Percentiles rank a stretch among this genome's conserved stretches.
Evolutionary conservation across 2,329 filamentous ascomycete species (phyloP).

Genomic region (Trichoderma citrinoviride): DNA sequence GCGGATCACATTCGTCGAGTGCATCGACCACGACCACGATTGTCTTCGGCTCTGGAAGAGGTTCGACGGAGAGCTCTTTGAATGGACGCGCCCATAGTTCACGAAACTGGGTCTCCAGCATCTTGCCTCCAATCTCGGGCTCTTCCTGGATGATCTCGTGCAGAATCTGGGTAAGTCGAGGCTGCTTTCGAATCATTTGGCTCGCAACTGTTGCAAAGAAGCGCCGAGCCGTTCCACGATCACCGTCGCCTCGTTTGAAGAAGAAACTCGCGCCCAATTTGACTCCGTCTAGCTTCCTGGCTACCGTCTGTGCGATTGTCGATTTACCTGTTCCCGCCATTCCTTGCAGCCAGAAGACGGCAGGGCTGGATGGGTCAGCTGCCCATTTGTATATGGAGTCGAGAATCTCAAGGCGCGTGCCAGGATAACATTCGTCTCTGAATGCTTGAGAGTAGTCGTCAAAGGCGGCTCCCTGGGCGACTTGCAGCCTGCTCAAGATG

Average conservation of each 20-base stretch:
- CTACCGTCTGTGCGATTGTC: neutral
- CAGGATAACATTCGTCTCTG: neutral
- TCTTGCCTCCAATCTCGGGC: neutral
- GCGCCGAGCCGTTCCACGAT: neutral
- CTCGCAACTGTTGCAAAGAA: neutral
- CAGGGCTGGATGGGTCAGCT: neutral
- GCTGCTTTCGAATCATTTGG: neutral
- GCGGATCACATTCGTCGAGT: neutral
- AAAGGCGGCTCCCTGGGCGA: neutral
- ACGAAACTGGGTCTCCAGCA: neutral
- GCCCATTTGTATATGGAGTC: neutral
- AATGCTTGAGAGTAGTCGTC: neutral
- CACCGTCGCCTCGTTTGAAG: slow-evolving; percentile 4
- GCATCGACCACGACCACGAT: neutral
- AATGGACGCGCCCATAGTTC: neutral
- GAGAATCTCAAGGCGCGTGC: neutral
- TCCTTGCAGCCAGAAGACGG: neutral
- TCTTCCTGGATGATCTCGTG: neutral
- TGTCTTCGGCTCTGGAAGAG: neutral
- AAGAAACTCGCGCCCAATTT: neutral
- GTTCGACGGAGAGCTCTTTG: neutral
- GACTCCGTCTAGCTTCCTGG: neutral
- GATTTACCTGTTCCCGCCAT: neutral
- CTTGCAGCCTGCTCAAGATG: neutral
- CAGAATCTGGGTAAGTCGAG: neutral